Conservation (phyloP, 2,329 filamentous ascomycete genomes). For the Penicillium corylophilum region DNA sequence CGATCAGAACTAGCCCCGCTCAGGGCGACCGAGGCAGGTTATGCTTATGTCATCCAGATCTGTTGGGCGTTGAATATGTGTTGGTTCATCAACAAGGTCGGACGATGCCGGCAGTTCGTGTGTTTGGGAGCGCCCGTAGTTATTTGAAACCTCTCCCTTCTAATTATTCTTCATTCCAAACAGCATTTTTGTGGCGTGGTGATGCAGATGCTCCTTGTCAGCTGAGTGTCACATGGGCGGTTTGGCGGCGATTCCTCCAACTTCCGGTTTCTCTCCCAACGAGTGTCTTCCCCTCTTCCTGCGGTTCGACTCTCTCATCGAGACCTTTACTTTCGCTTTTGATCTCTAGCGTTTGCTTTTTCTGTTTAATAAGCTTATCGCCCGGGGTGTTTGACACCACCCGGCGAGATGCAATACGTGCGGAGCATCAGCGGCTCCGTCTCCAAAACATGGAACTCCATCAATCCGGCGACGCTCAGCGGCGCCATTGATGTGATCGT, state of each 20-base stretch:
- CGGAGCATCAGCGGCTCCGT: slow-evolving; percentile 92
- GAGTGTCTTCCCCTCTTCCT: slow-evolving; percentile 14
- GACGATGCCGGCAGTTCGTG: neutral
- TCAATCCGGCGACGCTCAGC: slow-evolving; percentile 95
- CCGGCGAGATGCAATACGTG: slow-evolving; percentile 86
- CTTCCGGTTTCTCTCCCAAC: slow-evolving; percentile 23
- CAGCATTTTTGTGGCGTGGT: slow-evolving; percentile 9
- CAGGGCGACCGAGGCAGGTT: slow-evolving; percentile 18
- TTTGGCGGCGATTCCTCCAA: slow-evolving; percentile 32
- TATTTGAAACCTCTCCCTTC: neutral
- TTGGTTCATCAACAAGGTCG: slow-evolving; percentile 11
- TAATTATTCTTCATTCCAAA: neutral
- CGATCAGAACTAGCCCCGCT: neutral
- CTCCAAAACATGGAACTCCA: slow-evolving; percentile 98
- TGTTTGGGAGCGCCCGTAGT: neutral
- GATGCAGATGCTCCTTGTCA: slow-evolving; percentile 18
- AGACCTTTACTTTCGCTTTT: slow-evolving; percentile 11
- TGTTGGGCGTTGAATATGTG: slow-evolving; percentile 22
- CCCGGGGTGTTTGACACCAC: slow-evolving; percentile 17
- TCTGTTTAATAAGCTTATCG: slow-evolving; percentile 4
- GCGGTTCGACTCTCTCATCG: slow-evolving; percentile 11
- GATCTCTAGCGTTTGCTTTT: slow-evolving; percentile 1
- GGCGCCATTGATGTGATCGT: slow-evolving; percentile 99
- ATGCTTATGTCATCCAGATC: slow-evolving; percentile 20
- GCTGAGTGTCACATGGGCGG: slow-evolving; percentile 38